Evolutionary conservation across 306 rosid species (phyloP).

Genomic region (Prinsepia uniflora): DNA sequence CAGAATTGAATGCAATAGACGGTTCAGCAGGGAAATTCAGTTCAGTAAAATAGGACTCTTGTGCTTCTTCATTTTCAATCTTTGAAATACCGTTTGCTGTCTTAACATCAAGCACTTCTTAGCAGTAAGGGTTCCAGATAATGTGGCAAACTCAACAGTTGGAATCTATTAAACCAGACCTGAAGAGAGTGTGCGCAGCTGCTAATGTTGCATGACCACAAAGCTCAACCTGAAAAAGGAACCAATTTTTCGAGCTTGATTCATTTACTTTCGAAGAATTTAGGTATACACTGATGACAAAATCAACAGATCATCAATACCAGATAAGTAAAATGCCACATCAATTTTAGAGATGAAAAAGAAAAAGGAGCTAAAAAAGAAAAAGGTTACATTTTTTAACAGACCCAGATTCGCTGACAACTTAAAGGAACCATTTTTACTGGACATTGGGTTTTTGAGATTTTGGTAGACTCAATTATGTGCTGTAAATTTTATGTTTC

Average conservation of each 20-base stretch:
- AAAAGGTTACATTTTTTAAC: neutral
- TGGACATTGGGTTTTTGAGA: neutral
- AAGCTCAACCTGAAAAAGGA: no score
- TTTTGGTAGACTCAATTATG: no score
- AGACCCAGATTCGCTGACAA: neutral
- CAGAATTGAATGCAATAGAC: neutral
- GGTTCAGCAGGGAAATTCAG: neutral
- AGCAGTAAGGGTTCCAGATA: slow-evolving; percentile 60
- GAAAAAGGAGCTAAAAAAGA: neutral
- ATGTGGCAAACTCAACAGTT: slow-evolving; percentile 53
- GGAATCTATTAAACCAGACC: slow-evolving; percentile 41
- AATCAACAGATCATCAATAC: slow-evolving; percentile 22
- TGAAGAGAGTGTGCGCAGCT: slow-evolving; percentile 52
- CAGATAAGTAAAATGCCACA: neutral
- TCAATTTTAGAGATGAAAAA: slow-evolving; percentile 11
- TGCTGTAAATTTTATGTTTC: neutral
- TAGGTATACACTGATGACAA: no score
- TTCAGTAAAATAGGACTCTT: neutral
- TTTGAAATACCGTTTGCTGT: slow-evolving; percentile 1
- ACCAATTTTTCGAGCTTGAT: neutral
- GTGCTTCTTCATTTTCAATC: slow-evolving; percentile 27
- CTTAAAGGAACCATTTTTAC: neutral
- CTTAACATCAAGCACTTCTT: slow-evolving; percentile 26
- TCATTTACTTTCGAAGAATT: no score
- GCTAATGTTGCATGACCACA: slow-evolving; percentile 68